phyloP scores from a whole-genome alignment of 768 basidiomycete species.

The Tricholoma matsutake region DNA sequence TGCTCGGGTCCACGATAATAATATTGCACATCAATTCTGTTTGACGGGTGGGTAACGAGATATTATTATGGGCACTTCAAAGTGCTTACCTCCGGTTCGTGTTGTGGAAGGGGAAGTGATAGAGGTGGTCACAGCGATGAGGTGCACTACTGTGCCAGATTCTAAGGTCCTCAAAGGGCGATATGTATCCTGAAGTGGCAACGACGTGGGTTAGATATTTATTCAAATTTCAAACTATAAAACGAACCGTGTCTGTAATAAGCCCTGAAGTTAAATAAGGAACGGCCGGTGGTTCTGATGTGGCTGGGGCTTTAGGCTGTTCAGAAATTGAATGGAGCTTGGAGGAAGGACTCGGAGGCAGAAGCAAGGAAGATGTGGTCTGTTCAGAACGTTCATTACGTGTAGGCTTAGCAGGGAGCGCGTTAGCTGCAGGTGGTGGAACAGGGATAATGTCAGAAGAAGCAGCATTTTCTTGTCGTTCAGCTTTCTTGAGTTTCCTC shows the following conservation, averaged over 20 bases:
- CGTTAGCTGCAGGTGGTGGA: neutral
- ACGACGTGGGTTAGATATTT: neutral
- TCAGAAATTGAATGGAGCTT: neutral
- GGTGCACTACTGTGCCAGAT: conserved; percentile 8
- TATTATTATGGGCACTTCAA: neutral
- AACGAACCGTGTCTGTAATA: conserved; percentile 1
- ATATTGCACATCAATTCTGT: conserved; percentile 48
- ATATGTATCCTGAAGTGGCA: conserved; percentile 16
- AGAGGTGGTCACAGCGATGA: conserved; percentile 24
- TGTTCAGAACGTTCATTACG: neutral
- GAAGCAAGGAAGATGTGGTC: neutral
- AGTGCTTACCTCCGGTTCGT: conserved; percentile 21
- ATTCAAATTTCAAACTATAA: neutral
- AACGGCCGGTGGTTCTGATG: neutral
- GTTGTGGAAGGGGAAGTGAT: conserved; percentile 14
- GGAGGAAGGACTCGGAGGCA: neutral
- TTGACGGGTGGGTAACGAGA: neutral
- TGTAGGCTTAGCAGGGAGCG: neutral
- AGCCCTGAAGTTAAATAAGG: neutral
- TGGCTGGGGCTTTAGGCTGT: neutral
- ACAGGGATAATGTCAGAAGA: neutral
- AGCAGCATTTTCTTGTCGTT: neutral
- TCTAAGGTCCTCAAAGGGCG: conserved; percentile 10
- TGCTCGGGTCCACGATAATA: conserved; percentile 51
- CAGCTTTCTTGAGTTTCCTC: neutral